These are phyloP conservation scores for Phyllosticta citribraziliensis DNA, from an alignment of 2,329 filamentous ascomycete genomes.

Conservation along the genomic window DNA sequence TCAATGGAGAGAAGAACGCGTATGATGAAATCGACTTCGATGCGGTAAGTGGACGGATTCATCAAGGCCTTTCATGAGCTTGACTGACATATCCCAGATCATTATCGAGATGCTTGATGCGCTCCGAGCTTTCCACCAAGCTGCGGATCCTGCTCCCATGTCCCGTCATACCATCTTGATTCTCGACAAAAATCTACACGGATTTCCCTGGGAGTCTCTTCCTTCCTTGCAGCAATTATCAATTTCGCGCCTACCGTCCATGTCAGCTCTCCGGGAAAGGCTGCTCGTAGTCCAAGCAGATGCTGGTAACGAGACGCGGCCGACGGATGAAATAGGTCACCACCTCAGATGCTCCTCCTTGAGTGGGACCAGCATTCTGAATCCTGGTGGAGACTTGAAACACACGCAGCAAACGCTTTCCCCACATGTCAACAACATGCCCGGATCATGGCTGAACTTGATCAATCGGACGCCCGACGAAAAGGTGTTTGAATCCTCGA, in stretches of 20 bases:
- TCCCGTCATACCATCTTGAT: slow-evolving; percentile 72
- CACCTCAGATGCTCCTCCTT: slow-evolving; percentile 38
- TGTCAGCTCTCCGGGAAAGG: slow-evolving; percentile 69
- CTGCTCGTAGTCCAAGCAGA: slow-evolving; percentile 46
- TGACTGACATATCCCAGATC: slow-evolving; percentile 43
- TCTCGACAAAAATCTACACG: slow-evolving; percentile 81
- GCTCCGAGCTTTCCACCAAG: slow-evolving; percentile 64
- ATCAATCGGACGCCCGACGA: slow-evolving; percentile 63
- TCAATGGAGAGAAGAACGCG: slow-evolving; percentile 90
- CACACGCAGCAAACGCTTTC: slow-evolving; percentile 71
- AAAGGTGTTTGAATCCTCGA: slow-evolving; percentile 59
- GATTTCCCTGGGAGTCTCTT: slow-evolving; percentile 92
- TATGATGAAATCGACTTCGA: slow-evolving; percentile 98
- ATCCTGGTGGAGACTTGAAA: slow-evolving; percentile 74
- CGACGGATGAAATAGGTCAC: slow-evolving; percentile 18
- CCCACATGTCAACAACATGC: slow-evolving; percentile 46
- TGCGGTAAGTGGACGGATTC: slow-evolving; percentile 22
- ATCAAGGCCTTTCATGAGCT: neutral
- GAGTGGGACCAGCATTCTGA: slow-evolving; percentile 69
- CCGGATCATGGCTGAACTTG: slow-evolving; percentile 55
- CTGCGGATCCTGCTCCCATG: slow-evolving; percentile 27
- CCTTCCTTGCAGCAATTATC: slow-evolving; percentile 72
- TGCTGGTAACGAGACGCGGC: slow-evolving; percentile 11
- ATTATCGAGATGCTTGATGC: slow-evolving; percentile 81
- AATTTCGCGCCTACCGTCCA: slow-evolving; percentile 78